phyloP scores from a whole-genome alignment of 169 alveolate species.

The Eimeria necatrix region DNA sequence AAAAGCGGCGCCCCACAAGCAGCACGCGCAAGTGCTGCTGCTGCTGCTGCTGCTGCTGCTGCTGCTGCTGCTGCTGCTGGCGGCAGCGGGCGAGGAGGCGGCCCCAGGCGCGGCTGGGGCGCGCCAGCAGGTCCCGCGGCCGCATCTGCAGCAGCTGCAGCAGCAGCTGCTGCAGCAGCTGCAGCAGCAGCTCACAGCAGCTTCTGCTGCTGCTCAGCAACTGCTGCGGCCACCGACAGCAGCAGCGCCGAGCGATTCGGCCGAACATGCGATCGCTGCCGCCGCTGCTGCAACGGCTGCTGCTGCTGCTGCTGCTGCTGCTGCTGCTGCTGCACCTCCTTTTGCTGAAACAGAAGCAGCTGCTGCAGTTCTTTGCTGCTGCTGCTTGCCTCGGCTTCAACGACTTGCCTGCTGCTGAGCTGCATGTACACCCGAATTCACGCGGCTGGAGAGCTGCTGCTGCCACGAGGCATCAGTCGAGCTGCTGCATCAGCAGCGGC shows the following conservation, averaged over 20 bases:
- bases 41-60: conserved; percentile 3
- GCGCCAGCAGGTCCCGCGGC: conserved; percentile 1
- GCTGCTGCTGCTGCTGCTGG: conserved; percentile 29
- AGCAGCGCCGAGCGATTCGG: not conserved
- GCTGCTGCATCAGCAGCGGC: conserved; percentile 12
- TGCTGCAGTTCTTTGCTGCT: not conserved
- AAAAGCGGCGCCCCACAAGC: conserved; percentile 53
- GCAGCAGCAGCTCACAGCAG: conserved; percentile 10
- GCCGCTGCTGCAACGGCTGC: conserved; percentile 47
- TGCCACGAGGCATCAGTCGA: not conserved
- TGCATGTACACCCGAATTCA: conserved; percentile 4
- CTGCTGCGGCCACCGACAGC: conserved; percentile 32
- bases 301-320: not conserved
- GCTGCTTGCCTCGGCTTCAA: not conserved
- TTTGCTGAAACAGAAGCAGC: not conserved
- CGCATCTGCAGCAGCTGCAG: not conserved
- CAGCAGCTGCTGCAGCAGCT: conserved; percentile 31
- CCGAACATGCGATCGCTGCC: not conserved
- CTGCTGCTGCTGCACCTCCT: conserved; percentile 22
- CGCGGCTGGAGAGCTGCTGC: not conserved
- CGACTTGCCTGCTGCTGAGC: not conserved
- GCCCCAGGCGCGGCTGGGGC: not conserved
- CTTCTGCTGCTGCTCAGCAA: not conserved
- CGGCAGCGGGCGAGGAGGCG: not conserved
- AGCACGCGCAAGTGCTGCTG: conserved; percentile 56